phyloP scores from a whole-genome alignment of 2,329 filamentous ascomycete genomes.

The Fusarium irregulare region DNA sequence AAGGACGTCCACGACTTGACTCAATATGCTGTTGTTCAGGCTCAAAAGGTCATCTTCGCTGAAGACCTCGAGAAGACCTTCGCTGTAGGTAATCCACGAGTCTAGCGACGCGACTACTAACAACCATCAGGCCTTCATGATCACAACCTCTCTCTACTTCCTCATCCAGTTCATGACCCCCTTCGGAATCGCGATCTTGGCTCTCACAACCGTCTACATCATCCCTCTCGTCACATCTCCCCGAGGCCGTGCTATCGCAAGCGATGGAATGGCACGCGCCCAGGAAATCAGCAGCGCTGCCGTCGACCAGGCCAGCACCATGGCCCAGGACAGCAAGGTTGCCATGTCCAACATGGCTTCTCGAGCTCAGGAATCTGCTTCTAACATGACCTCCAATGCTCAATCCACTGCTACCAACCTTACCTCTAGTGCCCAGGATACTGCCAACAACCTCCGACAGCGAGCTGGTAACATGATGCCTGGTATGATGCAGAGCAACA shows the following conservation, averaged over 20 bases:
- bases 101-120: not conserved
- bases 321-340: conserved; percentile 24
- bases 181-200: conserved; percentile 28
- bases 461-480: conserved; percentile 25
- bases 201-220: conserved; percentile 22
- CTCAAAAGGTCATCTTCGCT: conserved; percentile 26
- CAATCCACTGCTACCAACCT: conserved; percentile 6
- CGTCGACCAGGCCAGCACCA: conserved; percentile 17
- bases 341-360: conserved; percentile 26
- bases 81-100: not conserved
- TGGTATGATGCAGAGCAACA: not conserved
- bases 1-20: conserved; percentile 36
- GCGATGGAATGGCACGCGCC: conserved; percentile 20
- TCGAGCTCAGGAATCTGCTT: conserved; percentile 14
- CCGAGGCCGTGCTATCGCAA: conserved; percentile 13
- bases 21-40: conserved; percentile 27
- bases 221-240: conserved; percentile 34
- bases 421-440: conserved; percentile 20
- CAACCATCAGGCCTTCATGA: conserved; percentile 9
- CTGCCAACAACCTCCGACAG: conserved; percentile 9
- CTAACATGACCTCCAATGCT: conserved; percentile 24
- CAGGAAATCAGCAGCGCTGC: conserved; percentile 26
- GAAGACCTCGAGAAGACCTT: conserved; percentile 34
- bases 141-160: conserved; percentile 16
- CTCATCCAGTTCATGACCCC: conserved; percentile 30